Base-by-base conservation (phyloP, 768 basidiomycete genomes). In the Psilocybe sp. region DNA sequence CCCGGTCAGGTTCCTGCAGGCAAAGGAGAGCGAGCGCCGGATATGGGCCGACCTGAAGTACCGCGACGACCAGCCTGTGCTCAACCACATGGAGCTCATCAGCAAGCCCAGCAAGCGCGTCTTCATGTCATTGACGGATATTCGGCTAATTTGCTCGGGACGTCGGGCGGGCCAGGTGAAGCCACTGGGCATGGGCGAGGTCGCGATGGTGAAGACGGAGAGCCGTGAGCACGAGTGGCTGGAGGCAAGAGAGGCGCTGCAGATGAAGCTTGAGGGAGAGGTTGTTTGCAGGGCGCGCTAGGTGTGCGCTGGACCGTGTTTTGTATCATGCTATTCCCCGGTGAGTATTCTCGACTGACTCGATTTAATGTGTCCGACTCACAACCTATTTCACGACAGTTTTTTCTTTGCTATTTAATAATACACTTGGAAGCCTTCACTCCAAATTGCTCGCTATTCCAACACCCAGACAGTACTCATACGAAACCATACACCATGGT, bases 41-140 rank as follows among this genome's bases (percentile, higher is more conserved):
- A 89, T 98, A 68, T 97, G 96, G 93, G 91, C 91, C 1, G 83
- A 86, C 44, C 82, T 98, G 56, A 99, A 99, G 71, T 95, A 96
- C 72, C 81, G 96, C 44, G 84, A 92, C 58, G 91, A 97, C 65
- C 75, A 81, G 28, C 91, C 94, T 5, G 92, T 98, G 16, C 74
- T 99, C 53, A 74, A 71, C 46, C 62, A 76, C 56, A 93, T 98
- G 85, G 71, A 80, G 43, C 80, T 96, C 65, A 76, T 98, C 57
- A 89, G 87, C 69, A 85, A 78, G 66, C 93, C 95, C 2, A 89
- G 85, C 67, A 83, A 87, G 62, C 77, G 87, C 45, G 78, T 97
- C 33, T 81, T 84, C 59, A 87, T 97, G 80, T 77, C 81, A 40
- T 51, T 77, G 33, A 69, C 76, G 3, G 95, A 97, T 60, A 79